phyloP scores from a whole-genome alignment of 2,329 filamentous ascomycete species.

The Fusarium avenaceum region DNA sequence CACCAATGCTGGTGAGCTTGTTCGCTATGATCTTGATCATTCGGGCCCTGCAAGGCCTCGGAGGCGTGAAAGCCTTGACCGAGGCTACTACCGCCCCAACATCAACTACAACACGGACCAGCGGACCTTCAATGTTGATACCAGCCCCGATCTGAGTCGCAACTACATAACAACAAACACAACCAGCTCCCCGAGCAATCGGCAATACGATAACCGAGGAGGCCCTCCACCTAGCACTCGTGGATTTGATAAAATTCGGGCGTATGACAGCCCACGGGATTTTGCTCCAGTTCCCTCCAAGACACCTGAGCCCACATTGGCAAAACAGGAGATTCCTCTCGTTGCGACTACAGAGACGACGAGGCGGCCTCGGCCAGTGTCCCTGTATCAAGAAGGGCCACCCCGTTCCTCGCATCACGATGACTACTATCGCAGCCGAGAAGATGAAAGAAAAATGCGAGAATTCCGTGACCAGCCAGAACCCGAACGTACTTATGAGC shows the following conservation, averaged over 20 bases:
- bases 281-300: constrained; percentile 60
- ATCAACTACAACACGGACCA: constrained; percentile 65
- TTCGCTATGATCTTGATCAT: constrained; percentile 72
- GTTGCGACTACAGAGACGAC: constrained; percentile 41
- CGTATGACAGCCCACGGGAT: constrained; percentile 61
- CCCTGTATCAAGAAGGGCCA: constrained; percentile 66
- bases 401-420: constrained; percentile 61
- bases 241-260: constrained; percentile 77
- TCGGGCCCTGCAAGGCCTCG: constrained; percentile 57
- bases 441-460: constrained; percentile 61
- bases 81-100: constrained; percentile 68
- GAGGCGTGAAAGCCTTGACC: constrained; percentile 69
- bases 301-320: constrained; percentile 53
- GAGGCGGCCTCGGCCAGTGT: constrained; percentile 61
- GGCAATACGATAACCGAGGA: constrained; percentile 58
- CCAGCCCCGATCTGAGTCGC: constrained; percentile 59
- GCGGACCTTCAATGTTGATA: constrained; percentile 62
- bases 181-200: constrained; percentile 43
- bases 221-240: constrained; percentile 77
- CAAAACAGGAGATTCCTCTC: constrained; percentile 36
- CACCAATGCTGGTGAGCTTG: constrained; percentile 72
- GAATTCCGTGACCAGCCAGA: constrained; percentile 60
- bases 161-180: constrained; percentile 55
- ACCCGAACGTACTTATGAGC: constrained; percentile 45
- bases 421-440: constrained; percentile 63